phyloP scores from a whole-genome alignment of 257 asterid species.

The Solanum sitiens region DNA sequence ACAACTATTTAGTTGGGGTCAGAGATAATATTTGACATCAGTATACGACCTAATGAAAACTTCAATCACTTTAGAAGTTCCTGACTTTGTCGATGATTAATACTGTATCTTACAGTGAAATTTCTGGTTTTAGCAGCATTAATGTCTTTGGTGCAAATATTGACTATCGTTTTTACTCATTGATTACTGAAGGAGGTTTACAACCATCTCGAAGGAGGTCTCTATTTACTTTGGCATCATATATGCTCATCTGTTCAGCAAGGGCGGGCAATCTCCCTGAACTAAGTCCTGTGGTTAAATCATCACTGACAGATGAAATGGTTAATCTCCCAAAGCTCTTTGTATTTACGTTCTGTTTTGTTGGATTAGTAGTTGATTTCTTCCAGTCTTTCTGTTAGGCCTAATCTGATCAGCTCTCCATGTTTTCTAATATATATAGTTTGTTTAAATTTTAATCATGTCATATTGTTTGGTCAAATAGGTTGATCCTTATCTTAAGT shows the following conservation, averaged over 20 bases:
- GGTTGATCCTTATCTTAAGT: constrained; percentile 32
- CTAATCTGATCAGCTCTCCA: background rate
- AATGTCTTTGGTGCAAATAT: background rate
- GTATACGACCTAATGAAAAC: background rate
- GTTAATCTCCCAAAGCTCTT: constrained; percentile 10
- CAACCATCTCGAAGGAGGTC: constrained; percentile 39
- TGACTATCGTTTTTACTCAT: constrained; percentile 1
- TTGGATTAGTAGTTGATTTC: background rate
- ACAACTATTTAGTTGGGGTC: background rate
- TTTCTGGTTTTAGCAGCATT: background rate
- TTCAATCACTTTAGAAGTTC: background rate
- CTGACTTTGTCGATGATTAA: background rate
- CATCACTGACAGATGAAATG: constrained; percentile 33
- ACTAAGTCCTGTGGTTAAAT: constrained; percentile 21
- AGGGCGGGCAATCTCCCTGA: constrained; percentile 31
- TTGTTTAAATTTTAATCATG: background rate
- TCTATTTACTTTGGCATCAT: constrained; percentile 38
- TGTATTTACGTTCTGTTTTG: background rate
- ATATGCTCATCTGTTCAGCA: constrained; percentile 35
- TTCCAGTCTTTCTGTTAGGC: background rate
- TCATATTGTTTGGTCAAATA: constrained; percentile 1
- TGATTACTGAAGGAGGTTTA: constrained; percentile 27
- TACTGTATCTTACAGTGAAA: background rate
- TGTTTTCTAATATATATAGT: background rate
- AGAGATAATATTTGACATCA: background rate